Evolutionary conservation across 2,329 filamentous ascomycete genomes (phyloP).

Genomic region (Penicillium olsonii): DNA sequence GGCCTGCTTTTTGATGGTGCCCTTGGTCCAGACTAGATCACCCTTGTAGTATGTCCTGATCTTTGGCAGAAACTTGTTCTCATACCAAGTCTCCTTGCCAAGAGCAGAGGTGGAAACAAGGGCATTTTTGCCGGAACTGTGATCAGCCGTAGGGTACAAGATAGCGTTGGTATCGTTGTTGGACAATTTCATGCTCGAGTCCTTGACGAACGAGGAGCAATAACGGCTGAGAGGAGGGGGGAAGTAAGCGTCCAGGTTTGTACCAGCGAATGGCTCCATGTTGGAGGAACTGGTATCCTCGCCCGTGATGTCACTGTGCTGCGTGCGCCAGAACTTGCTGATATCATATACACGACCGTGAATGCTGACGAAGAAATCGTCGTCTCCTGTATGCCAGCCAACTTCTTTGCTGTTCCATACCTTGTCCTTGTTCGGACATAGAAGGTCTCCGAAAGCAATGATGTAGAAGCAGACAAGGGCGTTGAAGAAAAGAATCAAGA

Average conservation of each 20-base stretch:
- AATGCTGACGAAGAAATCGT: slow-evolving; percentile 85
- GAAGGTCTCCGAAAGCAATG: slow-evolving; percentile 75
- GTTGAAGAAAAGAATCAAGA: slow-evolving; percentile 81
- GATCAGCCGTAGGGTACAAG: slow-evolving; percentile 58
- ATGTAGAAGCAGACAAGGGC: slow-evolving; percentile 87
- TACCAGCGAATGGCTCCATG: slow-evolving; percentile 78
- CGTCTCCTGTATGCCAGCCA: slow-evolving; percentile 65
- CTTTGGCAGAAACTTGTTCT: slow-evolving; percentile 67
- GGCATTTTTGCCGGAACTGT: slow-evolving; percentile 68
- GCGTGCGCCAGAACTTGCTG: slow-evolving; percentile 77
- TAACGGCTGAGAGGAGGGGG: slow-evolving; percentile 71
- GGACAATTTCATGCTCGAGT: slow-evolving; percentile 50
- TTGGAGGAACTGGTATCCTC: slow-evolving; percentile 59
- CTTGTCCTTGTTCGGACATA: slow-evolving; percentile 91
- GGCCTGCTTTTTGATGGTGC: slow-evolving; percentile 65
- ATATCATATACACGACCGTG: slow-evolving; percentile 91
- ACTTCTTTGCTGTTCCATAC: slow-evolving; percentile 78
- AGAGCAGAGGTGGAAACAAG: slow-evolving; percentile 60
- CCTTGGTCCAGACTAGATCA: slow-evolving; percentile 70
- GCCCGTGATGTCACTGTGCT: slow-evolving; percentile 72
- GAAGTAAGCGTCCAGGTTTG: slow-evolving; percentile 84
- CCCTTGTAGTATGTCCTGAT: slow-evolving; percentile 89
- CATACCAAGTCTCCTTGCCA: slow-evolving; percentile 73
- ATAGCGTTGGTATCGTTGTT: slow-evolving; percentile 68
- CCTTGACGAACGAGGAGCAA: slow-evolving; percentile 71